Percentiles rank a stretch among this genome's conserved stretches.
phyloP scores from a whole-genome alignment of 2,329 filamentous ascomycete genomes.

The Fusarium sp. region DNA sequence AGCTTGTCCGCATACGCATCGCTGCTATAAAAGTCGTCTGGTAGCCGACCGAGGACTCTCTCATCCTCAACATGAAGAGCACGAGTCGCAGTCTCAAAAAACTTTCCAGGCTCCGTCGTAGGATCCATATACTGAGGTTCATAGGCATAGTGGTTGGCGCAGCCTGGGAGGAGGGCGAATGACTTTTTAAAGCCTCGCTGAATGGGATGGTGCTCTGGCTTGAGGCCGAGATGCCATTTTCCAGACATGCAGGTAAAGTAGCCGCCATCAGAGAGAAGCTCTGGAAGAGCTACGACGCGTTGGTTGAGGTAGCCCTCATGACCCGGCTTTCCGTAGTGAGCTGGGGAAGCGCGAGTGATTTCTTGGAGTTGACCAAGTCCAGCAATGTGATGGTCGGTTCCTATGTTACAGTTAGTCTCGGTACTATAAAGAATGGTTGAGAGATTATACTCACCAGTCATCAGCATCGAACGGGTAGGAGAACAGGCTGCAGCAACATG shows the following conservation, averaged over 20 bases:
- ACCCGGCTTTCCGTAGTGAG: background rate
- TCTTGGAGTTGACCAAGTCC: constrained; percentile 67
- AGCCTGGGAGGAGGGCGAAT: constrained; percentile 56
- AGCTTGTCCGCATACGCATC: background rate
- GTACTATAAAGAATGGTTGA: background rate
- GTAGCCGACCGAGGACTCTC: background rate
- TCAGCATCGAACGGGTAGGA: constrained; percentile 74
- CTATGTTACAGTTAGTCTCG: constrained; percentile 48
- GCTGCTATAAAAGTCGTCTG: background rate
- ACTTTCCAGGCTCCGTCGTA: background rate
- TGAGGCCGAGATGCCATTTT: constrained; percentile 8
- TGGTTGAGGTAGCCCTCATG: constrained; percentile 3
- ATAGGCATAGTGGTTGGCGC: constrained; percentile 61
- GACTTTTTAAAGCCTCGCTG: constrained; percentile 6
- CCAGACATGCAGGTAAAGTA: constrained; percentile 1
- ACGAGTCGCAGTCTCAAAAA: constrained; percentile 1
- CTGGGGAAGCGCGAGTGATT: constrained; percentile 13
- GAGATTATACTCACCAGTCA: constrained; percentile 57
- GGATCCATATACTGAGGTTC: background rate
- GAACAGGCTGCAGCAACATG: constrained; percentile 75
- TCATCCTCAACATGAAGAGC: background rate
- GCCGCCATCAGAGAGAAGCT: background rate
- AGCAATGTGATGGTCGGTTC: constrained; percentile 67
- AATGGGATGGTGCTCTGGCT: background rate
- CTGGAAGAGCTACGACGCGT: constrained; percentile 2